Conservation (phyloP, 352 stramenopile genomes). For the Globisporangium solare region DNA sequence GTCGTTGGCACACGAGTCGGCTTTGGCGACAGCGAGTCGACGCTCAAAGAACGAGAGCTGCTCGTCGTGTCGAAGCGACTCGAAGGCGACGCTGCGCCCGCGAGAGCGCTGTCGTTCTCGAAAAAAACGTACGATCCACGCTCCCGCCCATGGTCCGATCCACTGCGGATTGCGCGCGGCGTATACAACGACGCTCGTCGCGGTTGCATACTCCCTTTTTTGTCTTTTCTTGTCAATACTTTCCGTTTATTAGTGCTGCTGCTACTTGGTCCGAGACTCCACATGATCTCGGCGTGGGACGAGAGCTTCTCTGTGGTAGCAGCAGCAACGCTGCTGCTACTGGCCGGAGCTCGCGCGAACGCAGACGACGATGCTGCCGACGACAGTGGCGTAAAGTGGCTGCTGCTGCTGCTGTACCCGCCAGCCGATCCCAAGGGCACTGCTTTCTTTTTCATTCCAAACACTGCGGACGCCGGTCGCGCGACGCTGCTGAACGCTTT, state of each 20-base stretch:
- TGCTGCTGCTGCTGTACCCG: not conserved
- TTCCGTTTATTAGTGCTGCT: conserved; percentile 10
- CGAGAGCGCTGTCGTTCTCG: not conserved
- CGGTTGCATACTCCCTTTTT: conserved; percentile 19
- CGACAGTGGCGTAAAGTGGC: conserved; percentile 1
- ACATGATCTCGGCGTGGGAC: conserved; percentile 13
- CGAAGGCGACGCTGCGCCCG: conserved; percentile 1
- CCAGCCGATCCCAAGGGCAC: not conserved
- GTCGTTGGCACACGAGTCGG: conserved; percentile 22
- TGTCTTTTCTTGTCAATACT: conserved; percentile 26
- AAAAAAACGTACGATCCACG: not conserved
- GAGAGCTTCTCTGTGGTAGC: not conserved
- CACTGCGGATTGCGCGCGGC: conserved; percentile 9
- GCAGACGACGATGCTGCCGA: conserved; percentile 3
- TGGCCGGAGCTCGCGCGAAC: not conserved
- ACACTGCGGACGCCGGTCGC: not conserved
- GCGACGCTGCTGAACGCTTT: conserved; percentile 1
- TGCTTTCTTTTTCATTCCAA: conserved; percentile 13
- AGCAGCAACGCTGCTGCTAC: not conserved
- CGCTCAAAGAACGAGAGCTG: too few species aligned
- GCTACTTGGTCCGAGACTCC: conserved; percentile 27
- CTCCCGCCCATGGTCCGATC: conserved; percentile 10
- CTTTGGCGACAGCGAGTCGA: too few species aligned
- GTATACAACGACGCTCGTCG: conserved; percentile 14
- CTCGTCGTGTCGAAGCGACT: conserved; percentile 2